phyloP scores from a whole-genome alignment of 139 green algal genomes.

The Closterium sp. region DNA sequence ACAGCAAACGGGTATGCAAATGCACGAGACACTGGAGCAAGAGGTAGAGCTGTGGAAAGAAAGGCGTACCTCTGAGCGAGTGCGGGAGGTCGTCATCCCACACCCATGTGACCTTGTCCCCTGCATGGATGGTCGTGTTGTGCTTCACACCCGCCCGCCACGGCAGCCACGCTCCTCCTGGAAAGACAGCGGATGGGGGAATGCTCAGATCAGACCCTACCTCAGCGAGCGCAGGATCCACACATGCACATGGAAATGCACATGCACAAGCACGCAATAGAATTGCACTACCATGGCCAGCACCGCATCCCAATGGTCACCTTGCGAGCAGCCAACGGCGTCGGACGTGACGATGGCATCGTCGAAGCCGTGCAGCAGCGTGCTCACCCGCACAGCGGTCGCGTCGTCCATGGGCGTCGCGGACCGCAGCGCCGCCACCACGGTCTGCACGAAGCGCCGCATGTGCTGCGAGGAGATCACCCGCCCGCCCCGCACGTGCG shows the following conservation, averaged over 20 bases:
- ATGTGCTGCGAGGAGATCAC: background rate
- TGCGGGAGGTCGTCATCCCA: conserved; percentile 37
- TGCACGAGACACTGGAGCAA: background rate
- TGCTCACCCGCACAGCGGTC: background rate
- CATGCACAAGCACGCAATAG: background rate
- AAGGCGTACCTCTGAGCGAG: conserved; percentile 22
- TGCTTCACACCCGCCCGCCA: background rate
- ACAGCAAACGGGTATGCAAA: background rate
- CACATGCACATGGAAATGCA: too few species aligned
- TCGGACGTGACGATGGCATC: background rate
- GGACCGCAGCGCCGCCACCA: background rate
- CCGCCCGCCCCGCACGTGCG: background rate
- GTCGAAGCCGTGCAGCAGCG: background rate
- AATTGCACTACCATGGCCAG: background rate
- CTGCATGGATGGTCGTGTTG: conserved; percentile 36
- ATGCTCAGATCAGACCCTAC: background rate
- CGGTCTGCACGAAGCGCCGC: background rate
- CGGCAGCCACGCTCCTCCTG: background rate
- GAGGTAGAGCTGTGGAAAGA: background rate
- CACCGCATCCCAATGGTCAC: background rate
- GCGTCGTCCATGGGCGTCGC: background rate
- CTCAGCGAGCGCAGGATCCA: background rate
- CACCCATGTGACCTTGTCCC: conserved; percentile 24
- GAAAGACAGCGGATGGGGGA: background rate
- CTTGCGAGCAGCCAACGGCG: background rate